Percentiles rank a stretch among this genome's conserved stretches.
Evolutionary conservation across 306 rosid genomes (phyloP).

Genomic region (Parietaria judaica): DNA sequence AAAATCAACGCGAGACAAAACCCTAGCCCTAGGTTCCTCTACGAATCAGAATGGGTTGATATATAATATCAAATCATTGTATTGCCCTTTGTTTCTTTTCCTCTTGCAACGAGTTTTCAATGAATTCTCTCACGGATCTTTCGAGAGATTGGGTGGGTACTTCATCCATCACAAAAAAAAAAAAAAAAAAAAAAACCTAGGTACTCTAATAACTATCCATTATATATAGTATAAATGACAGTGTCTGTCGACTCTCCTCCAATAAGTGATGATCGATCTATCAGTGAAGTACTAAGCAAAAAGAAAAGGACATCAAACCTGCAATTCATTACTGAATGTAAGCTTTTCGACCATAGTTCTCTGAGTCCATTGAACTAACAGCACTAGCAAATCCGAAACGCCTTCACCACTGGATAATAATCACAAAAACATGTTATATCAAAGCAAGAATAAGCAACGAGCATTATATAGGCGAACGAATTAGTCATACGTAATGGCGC

Average conservation of each 20-base stretch:
- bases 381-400: constrained; percentile 65
- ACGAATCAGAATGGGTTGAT: too few species aligned
- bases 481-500: constrained; percentile 70
- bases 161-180: too few species aligned
- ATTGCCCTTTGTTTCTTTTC: too few species aligned
- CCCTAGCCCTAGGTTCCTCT: too few species aligned
- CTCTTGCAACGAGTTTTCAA: too few species aligned
- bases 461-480: background rate
- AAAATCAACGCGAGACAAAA: too few species aligned
- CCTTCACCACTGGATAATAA: constrained; percentile 65
- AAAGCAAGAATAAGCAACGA: background rate
- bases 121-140: too few species aligned
- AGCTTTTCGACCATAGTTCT: constrained; percentile 83
- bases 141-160: too few species aligned
- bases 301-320: constrained; percentile 43
- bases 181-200: constrained; percentile 18
- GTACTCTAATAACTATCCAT: background rate
- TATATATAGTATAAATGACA: too few species aligned
- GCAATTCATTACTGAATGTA: constrained; percentile 72
- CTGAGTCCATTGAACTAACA: constrained; percentile 82
- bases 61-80: too few species aligned
- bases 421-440: background rate
- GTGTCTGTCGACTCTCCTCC: too few species aligned
- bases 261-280: background rate
- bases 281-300: too few species aligned